phyloP scores from a whole-genome alignment of 2,329 filamentous ascomycete species.

The Aureobasidium pullulans region DNA sequence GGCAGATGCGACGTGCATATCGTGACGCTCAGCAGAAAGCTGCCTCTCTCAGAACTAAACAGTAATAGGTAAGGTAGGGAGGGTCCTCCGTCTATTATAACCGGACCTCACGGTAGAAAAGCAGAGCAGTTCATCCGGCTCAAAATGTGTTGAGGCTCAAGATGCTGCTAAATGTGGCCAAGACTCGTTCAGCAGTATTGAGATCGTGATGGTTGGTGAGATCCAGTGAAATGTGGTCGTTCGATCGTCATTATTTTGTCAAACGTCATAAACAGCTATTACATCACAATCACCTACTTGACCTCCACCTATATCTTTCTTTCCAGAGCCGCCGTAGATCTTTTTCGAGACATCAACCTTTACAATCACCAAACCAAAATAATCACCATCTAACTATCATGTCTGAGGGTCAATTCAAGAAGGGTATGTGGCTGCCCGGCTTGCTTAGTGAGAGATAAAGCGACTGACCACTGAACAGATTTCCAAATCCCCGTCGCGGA shows the following conservation, averaged over 20 bases:
- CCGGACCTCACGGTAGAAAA: background rate
- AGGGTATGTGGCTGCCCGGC: background rate
- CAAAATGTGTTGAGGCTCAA: background rate
- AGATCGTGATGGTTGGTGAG: background rate
- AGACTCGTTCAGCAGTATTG: background rate
- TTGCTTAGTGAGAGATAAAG: background rate
- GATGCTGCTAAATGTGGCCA: background rate
- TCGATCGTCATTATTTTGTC: background rate
- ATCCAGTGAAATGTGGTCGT: background rate
- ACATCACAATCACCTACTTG: background rate
- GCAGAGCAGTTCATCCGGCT: background rate
- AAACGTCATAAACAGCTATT: background rate
- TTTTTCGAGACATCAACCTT: constrained; percentile 1
- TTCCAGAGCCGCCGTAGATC: background rate
- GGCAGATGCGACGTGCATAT: background rate
- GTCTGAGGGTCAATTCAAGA: constrained; percentile 13
- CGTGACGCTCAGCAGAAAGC: background rate
- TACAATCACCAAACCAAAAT: background rate
- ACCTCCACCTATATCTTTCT: background rate
- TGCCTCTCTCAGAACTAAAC: background rate
- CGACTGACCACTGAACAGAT: constrained; percentile 27
- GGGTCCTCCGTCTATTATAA: background rate
- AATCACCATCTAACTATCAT: background rate
- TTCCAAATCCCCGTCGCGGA: constrained; percentile 45
- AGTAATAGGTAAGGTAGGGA: background rate